These are phyloP conservation scores for Asterella californica DNA, from an alignment of 225 moss, liverwort and hornwort genomes.

Conservation along the genomic window DNA sequence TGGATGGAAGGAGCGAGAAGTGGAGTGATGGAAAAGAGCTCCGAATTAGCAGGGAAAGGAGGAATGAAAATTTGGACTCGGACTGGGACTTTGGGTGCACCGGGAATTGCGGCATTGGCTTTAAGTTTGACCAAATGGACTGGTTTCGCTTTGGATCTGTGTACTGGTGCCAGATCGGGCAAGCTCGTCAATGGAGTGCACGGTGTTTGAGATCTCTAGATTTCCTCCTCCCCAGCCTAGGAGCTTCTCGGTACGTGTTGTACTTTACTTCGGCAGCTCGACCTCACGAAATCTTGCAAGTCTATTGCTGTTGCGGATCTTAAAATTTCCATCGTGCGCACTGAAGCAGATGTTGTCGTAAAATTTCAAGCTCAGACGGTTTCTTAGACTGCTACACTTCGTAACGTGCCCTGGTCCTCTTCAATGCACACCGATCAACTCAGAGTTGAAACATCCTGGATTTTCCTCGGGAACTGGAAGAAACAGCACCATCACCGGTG, in stretches of 20 bases:
- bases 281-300: background rate
- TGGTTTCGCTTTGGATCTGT: constrained; percentile 6
- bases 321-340: background rate
- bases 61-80: background rate
- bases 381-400: background rate
- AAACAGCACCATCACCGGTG: background rate
- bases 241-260: constrained; percentile 18
- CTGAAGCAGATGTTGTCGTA: background rate
- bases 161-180: background rate
- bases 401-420: background rate
- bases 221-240: constrained; percentile 5
- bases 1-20: constrained; percentile 1
- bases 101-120: background rate
- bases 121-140: constrained; percentile 1
- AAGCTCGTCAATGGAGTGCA: constrained; percentile 17
- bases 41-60: background rate
- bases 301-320: background rate
- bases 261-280: background rate
- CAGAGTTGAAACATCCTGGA: background rate
- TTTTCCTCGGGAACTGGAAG: background rate
- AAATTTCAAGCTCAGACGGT: background rate
- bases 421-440: background rate
- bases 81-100: background rate
- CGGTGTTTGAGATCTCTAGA: constrained; percentile 6
- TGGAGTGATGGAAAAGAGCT: background rate